phyloP scores from a whole-genome alignment of 495 filamentous ascomycete species.

The Tuber umbilicatum region DNA sequence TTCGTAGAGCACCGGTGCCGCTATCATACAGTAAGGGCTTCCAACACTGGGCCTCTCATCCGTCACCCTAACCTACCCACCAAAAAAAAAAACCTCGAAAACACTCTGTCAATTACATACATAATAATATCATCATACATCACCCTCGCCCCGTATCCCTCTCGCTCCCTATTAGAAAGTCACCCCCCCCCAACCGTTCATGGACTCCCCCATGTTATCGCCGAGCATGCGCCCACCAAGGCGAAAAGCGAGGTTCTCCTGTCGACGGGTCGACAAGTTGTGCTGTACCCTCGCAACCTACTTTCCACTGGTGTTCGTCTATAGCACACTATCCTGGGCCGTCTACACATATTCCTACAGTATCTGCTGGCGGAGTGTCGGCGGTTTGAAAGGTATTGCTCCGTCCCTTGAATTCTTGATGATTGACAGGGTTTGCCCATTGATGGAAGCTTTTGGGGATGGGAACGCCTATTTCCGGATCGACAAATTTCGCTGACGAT shows the following conservation, averaged over 20 bases:
- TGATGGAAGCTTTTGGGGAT: not conserved
- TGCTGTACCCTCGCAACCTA: constrained; percentile 76
- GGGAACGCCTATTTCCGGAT: constrained; percentile 3
- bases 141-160: not conserved
- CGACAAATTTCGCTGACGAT: constrained; percentile 11
- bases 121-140: no score
- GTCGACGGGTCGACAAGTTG: constrained; percentile 36
- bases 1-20: not conserved
- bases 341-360: constrained; percentile 77
- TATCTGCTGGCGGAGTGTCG: constrained; percentile 54
- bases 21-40: not conserved
- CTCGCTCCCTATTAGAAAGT: not conserved
- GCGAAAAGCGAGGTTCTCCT: constrained; percentile 28
- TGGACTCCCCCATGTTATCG: constrained; percentile 36
- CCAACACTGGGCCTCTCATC: not conserved
- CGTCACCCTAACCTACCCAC: not conserved
- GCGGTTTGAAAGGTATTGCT: constrained; percentile 61
- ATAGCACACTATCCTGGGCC: constrained; percentile 82
- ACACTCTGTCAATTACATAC: not conserved
- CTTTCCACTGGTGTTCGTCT: constrained; percentile 84
- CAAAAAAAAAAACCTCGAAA: not conserved
- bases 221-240: constrained; percentile 22
- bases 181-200: not conserved
- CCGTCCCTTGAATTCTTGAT: constrained; percentile 6
- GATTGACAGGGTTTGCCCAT: constrained; percentile 1